These are phyloP conservation scores for Antitrichia curtipendula DNA, from an alignment of 225 moss, liverwort and hornwort genomes.

Conservation along the genomic window DNA sequence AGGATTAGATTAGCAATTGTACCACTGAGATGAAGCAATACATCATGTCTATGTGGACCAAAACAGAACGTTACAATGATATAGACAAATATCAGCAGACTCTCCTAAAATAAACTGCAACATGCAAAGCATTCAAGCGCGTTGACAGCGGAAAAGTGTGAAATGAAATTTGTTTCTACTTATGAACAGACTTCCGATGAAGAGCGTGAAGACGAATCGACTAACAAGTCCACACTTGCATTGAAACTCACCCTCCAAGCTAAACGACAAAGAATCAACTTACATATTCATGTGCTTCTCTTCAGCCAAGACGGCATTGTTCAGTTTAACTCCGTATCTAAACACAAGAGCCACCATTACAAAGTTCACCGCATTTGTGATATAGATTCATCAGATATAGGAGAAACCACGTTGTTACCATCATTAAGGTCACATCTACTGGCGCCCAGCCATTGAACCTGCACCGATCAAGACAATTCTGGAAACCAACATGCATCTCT, in stretches of 20 bases:
- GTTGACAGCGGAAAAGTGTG: background rate
- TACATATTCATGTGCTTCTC: constrained; percentile 87
- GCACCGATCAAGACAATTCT: background rate
- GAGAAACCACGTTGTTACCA: background rate
- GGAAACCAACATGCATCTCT: background rate
- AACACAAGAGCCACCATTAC: background rate
- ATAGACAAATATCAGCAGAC: background rate
- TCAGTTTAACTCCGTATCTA: constrained; percentile 69
- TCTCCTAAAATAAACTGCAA: background rate
- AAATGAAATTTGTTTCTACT: background rate
- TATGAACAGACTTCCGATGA: background rate
- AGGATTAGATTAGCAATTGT: background rate
- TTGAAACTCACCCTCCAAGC: background rate
- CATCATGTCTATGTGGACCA: background rate
- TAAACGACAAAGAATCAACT: background rate
- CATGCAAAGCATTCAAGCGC: background rate
- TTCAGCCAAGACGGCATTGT: constrained; percentile 85
- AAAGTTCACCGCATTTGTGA: background rate
- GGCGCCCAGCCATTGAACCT: background rate
- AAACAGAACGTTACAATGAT: background rate
- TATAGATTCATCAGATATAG: background rate
- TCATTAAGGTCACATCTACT: background rate
- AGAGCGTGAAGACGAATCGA: background rate
- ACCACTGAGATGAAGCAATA: background rate
- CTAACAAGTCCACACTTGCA: background rate